Evolutionary conservation across 768 basidiomycete species (phyloP), one percentile per base, ranked within the genome.

Genomic region (Amyloporia xantha): DNA sequence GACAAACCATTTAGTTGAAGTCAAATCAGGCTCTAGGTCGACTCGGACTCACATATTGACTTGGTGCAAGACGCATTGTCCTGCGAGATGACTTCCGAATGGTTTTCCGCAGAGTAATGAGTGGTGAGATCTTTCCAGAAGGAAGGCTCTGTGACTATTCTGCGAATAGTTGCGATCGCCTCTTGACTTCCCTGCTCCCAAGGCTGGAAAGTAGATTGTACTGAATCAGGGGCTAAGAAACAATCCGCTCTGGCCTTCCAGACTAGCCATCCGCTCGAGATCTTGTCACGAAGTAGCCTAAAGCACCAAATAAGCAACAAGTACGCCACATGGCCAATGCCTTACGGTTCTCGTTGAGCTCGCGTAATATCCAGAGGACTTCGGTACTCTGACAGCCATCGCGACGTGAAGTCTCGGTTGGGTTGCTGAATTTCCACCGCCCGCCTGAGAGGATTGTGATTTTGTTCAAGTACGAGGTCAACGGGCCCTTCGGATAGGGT

Each of bases 21-120:
- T 7, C 9, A 33, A 17, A n/a, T 19, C 38, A 38, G 27, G 26
- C 13, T 39, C 6, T 10, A 50, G 38, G 6, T 9, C 17, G 6
- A 21, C 9, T n/a, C 13, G 13, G 11, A 59, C 79, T 59, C 56
- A 86, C 86, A 86, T 41, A 88, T 82, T 1, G 84, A 85, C 63
- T 88, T 89, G 23, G 87, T 77, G 47, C 71, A 78, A 15, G 82
- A 81, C 7, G 84, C 75, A 57, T 88, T 80, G 64, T 89, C 86
- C 54, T 82, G 78, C 24, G 77, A 70, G 28, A 86, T 73, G 2
- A 66, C 64, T 1, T 76, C 81, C 47, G 86, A 78, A 30, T 82
- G 74, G 51, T 84, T 91, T 65, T 94, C 90, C 61, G 90, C 83
- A 0, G 85, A 75, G 59, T 84, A 90, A 59, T 84, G 82, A 4